Evolutionary conservation across 2,329 filamentous ascomycete species (phyloP).

Genomic region (Colletotrichum musae): DNA sequence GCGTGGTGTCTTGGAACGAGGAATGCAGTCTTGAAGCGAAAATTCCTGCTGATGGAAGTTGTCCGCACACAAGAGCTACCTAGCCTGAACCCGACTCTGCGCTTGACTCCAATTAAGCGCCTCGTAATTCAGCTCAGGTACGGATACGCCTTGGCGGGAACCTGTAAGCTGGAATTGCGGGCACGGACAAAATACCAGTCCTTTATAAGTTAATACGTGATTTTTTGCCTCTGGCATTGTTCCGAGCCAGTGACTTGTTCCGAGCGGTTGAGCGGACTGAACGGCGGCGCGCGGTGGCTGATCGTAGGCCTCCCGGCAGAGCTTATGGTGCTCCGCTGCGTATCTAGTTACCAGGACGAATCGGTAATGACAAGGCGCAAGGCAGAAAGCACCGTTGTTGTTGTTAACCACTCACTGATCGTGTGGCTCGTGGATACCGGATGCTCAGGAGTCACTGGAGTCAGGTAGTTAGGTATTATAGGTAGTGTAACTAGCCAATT

Average conservation of each 20-base stretch:
- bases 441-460: neutral
- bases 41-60: slow-evolving; percentile 3
- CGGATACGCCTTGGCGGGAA: too few relatives aligned
- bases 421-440: slow-evolving; percentile 1
- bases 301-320: slow-evolving; percentile 9
- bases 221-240: too few relatives aligned
- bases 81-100: too few relatives aligned
- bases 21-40: neutral
- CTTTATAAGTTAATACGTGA: too few relatives aligned
- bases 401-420: slow-evolving; percentile 3
- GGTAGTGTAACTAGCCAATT: neutral
- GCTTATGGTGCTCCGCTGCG: slow-evolving; percentile 6
- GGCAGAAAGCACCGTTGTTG: neutral
- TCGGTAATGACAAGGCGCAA: neutral
- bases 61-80: neutral
- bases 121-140: too few relatives aligned
- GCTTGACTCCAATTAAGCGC: too few relatives aligned
- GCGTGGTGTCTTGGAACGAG: slow-evolving; percentile 20
- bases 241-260: too few relatives aligned
- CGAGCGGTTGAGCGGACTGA: neutral
- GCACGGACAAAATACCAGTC: too few relatives aligned
- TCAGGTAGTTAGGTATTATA: neutral
- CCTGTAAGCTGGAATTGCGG: too few relatives aligned
- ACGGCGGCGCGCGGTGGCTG: slow-evolving; percentile 7
- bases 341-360: neutral